Evolutionary conservation across 2,329 filamentous ascomycete genomes (phyloP).

Genomic region (Diaporthe ilicicola): DNA sequence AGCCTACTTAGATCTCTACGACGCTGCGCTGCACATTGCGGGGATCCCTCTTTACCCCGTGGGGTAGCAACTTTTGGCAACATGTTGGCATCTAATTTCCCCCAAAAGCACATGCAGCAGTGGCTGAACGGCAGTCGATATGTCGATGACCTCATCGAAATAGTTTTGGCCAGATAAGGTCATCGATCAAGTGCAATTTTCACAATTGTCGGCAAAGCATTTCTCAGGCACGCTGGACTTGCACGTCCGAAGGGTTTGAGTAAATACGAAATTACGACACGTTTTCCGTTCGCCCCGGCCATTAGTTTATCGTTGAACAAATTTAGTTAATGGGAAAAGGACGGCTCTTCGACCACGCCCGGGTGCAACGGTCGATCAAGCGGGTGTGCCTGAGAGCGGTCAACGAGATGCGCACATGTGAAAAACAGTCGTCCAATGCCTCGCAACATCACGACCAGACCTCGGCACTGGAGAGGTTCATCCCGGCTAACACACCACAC

Average conservation of each 20-base stretch:
- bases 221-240: not conserved
- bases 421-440: not conserved
- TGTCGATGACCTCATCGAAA: not conserved
- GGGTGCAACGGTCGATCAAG: not conserved
- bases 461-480: slow-evolving; percentile 14
- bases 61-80: slow-evolving; percentile 2
- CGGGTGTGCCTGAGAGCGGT: not conserved
- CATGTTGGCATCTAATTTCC: not conserved
- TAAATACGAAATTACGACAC: not conserved
- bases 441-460: not conserved
- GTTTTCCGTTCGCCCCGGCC: not conserved
- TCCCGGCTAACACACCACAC: slow-evolving; percentile 4
- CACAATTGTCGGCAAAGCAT: not conserved
- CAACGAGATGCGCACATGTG: not conserved
- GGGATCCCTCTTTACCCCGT: slow-evolving; percentile 8
- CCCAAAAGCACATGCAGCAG: slow-evolving; percentile 4
- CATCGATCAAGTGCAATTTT: not conserved
- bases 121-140: not conserved
- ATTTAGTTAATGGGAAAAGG: too few species aligned
- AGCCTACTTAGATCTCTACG: not conserved
- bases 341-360: not conserved
- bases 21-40: slow-evolving; percentile 2
- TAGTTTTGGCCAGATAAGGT: not conserved
- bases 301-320: too few species aligned
- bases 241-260: not conserved